A percentile compares a stretch with the other conserved stretches of the same genome.
Evolutionary conservation across 306 rosid genomes (phyloP).

Genomic region (Vigna reflexopilosa): DNA sequence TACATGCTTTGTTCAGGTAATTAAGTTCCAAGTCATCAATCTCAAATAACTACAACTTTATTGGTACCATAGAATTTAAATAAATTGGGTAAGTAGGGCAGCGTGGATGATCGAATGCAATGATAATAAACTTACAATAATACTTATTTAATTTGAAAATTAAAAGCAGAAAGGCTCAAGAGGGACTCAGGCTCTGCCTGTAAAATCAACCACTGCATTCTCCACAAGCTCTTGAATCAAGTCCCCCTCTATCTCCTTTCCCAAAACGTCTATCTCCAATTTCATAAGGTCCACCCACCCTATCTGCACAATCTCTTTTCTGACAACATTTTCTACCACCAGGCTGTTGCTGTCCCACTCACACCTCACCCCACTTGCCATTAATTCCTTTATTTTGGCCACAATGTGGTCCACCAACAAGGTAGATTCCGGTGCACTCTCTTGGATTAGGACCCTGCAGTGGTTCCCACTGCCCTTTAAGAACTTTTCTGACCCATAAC

Average conservation of each 20-base stretch:
- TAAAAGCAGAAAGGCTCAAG: conserved; percentile 30
- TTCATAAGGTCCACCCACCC: conserved; percentile 72
- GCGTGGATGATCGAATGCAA: conserved; percentile 56
- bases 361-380: conserved; percentile 61
- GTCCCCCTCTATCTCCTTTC: conserved; percentile 68
- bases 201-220: conserved; percentile 70
- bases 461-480: conserved; percentile 49
- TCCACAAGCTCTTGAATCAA: conserved; percentile 84
- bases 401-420: conserved; percentile 66
- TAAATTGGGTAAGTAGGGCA: conserved; percentile 51
- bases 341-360: conserved; percentile 63
- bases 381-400: conserved; percentile 75
- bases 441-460: conserved; percentile 36
- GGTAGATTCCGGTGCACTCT: conserved; percentile 47
- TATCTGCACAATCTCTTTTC: conserved; percentile 72
- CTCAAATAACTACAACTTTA: conserved; percentile 25
- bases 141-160: conserved; percentile 33
- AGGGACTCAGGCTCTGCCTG: conserved; percentile 50
- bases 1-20: background rate
- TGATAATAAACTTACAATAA: conserved; percentile 49
- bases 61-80: conserved; percentile 55
- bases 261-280: conserved; percentile 72
- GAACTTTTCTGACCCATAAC: conserved; percentile 50
- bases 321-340: conserved; percentile 77
- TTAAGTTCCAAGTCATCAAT: background rate